Conservation (phyloP, 345 rosid species). For the Sapria himalayana region DNA sequence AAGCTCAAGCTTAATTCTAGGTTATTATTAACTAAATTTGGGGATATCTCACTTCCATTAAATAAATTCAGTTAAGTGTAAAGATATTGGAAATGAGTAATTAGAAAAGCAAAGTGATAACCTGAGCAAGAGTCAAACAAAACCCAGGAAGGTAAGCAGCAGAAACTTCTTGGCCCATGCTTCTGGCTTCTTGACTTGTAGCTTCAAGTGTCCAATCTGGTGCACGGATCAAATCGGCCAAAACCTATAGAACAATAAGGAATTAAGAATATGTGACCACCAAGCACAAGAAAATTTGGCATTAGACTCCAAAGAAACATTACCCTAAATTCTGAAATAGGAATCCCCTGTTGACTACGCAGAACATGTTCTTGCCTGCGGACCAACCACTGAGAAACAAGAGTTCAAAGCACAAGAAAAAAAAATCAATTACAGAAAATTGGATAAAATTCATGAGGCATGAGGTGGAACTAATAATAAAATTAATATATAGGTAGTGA, state of each 20-base stretch:
- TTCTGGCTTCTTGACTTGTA: constrained; percentile 98
- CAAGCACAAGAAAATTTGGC: background rate
- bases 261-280: background rate
- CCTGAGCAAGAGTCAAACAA: constrained; percentile 88
- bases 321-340: constrained; percentile 90
- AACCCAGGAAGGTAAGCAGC: constrained; percentile 92
- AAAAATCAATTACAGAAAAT: no score
- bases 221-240: constrained; percentile 85
- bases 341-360: constrained; percentile 94
- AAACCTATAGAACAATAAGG: constrained; percentile 28
- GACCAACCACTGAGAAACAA: constrained; percentile 47
- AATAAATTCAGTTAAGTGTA: no score
- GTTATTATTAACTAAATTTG: no score
- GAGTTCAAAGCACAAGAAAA: constrained; percentile 3
- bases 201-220: constrained; percentile 99
- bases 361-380: constrained; percentile 65
- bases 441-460: background rate
- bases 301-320: no score
- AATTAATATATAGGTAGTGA: background rate
- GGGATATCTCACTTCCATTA: no score
- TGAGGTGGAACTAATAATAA: background rate
- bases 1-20: no score
- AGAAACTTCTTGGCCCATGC: constrained; percentile 78
- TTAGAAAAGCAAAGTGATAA: no score
- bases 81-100: no score